These are phyloP conservation scores for Gonium pectorale DNA, from an alignment of 139 green algal genomes.

Conservation along the genomic window DNA sequence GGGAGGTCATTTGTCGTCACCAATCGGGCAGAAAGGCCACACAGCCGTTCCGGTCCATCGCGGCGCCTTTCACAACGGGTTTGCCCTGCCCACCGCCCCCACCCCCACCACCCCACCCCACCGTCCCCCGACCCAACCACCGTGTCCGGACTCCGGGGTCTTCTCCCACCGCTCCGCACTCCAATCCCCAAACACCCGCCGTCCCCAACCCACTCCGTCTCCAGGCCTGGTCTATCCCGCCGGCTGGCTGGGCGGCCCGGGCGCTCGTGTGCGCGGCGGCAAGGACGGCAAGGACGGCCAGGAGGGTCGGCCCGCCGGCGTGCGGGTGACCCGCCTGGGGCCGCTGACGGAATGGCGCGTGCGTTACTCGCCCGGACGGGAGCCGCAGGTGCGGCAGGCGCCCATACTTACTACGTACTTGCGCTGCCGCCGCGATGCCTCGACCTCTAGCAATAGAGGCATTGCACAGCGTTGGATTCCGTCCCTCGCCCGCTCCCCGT, in stretches of 20 bases:
- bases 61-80: no score
- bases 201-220: no score
- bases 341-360: constrained; percentile 28
- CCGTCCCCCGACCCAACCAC: no score
- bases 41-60: no score
- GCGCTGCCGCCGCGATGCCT: not conserved
- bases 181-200: no score
- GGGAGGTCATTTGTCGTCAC: not conserved
- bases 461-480: not conserved
- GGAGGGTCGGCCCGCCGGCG: not conserved
- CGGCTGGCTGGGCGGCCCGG: not conserved
- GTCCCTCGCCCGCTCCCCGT: not conserved
- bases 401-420: not conserved
- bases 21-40: no score
- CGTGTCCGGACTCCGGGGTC: no score
- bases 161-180: no score
- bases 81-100: no score
- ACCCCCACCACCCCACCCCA: no score
- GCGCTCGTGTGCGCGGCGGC: not conserved
- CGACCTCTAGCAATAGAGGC: not conserved
- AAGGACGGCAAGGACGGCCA: not conserved
- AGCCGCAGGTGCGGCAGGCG: not conserved
- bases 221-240: not conserved
- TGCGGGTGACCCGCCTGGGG: not conserved
- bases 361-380: not conserved